A percentile compares a stretch with the other conserved stretches of the same genome.
Evolutionary conservation across 192 early-diverging fungal species (phyloP).

Genomic region (Rhizophagus prolifer): DNA sequence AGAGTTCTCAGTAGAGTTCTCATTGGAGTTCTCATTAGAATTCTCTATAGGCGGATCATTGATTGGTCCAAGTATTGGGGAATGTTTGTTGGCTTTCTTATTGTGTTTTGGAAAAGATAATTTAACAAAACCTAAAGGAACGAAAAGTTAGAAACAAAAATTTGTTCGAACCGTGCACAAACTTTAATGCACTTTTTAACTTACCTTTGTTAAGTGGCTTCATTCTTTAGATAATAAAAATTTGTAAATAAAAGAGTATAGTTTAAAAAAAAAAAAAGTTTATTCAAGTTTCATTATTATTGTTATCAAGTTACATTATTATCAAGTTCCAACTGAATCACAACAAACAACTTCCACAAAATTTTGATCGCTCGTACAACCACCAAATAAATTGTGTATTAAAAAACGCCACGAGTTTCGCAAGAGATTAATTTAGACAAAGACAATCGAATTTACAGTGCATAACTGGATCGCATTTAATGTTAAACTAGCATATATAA

Average conservation of each 20-base stretch:
- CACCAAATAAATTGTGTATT: neutral
- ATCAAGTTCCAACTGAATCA: neutral
- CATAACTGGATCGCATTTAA: no score
- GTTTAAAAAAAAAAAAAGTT: no score
- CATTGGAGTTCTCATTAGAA: neutral
- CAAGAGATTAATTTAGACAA: neutral
- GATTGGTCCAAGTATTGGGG: neutral
- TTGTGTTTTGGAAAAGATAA: neutral
- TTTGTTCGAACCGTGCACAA: neutral
- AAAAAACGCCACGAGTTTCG: neutral
- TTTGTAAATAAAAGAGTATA: neutral
- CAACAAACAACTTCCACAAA: neutral
- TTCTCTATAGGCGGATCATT: neutral
- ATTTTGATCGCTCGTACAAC: neutral
- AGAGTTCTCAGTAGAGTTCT: no score
- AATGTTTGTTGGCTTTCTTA: constrained; percentile 7
- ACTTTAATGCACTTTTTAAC: neutral
- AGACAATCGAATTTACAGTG: no score
- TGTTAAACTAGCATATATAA: no score
- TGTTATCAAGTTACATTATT: no score
- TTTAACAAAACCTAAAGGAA: constrained; percentile 11
- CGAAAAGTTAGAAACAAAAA: neutral
- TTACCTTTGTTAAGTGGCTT: neutral
- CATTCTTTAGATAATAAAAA: neutral
- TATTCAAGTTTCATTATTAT: neutral